Evolutionary conservation across 768 basidiomycete genomes (phyloP), one percentile per base, ranked within the genome.

Genomic region (Kockovaella imperatae): DNA sequence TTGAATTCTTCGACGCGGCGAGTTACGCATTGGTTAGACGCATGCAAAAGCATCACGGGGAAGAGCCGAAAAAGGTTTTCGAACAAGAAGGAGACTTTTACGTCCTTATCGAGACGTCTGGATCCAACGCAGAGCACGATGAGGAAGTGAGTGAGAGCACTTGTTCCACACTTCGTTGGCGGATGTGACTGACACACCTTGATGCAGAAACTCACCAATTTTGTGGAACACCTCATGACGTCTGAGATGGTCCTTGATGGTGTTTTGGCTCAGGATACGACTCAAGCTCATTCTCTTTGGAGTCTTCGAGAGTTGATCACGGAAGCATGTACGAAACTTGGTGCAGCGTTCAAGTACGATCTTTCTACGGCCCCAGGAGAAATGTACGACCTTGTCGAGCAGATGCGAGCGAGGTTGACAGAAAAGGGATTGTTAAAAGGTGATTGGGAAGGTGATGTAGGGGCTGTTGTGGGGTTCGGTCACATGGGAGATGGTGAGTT

Each of bases 401-500:
- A 77, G 26, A 83, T 89, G 28, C 76, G 84, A 49, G 80, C 83
- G 52, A 82, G 80, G 47, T 74, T 97, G 30, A 70, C 75, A 28
- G 65, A 68, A 23, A 56, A 53, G 23, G 75, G 75, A 1, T 39
- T 77, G 25, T 53, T 62, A 42, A 84, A 82, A 3, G 76, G 87
- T 8, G 74, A 87, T 44, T 59, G 62, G 5, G 39, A 42, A 14
- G 70, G 69, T 4, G 59, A 59, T 39, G 84, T 97, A 32, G 84
- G 83, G 68, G 79, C 83, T 62, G 86, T 91, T 13, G 73, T 93
- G 50, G 95, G 95, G 10, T 99, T 87, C 60, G 95, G 95, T 11
- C 95, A 99, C 70, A 83, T 97, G 45, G 95, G 95, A 20, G 95
- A 99, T 72, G 90, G 91, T 83, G 63, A 62, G 82, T 73, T 14